Percentiles rank a stretch among this genome's conserved stretches.
Evolutionary conservation across 768 basidiomycete species (phyloP).

Genomic region (Sporobolomyces phaffii): DNA sequence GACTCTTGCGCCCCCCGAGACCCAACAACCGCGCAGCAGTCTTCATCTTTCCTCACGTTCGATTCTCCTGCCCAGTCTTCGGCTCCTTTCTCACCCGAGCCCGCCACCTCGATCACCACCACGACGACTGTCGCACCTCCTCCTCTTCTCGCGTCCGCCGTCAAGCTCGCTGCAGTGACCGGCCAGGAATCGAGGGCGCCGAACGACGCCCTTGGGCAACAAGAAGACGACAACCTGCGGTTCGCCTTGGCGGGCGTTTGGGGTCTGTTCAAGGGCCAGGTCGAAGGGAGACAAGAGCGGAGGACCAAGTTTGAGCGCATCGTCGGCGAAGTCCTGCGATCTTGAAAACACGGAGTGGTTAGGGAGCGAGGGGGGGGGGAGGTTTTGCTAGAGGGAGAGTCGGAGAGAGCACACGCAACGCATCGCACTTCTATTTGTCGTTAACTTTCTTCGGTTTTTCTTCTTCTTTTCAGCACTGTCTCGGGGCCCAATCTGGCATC

Average conservation of each 20-base stretch:
- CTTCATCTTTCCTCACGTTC: neutral
- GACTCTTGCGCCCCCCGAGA: neutral
- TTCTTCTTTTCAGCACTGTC: too few relatives aligned
- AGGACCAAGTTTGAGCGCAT: neutral
- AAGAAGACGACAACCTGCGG: neutral
- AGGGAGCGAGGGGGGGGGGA: too few relatives aligned
- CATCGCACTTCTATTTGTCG: too few relatives aligned
- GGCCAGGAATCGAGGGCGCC: too few relatives aligned
- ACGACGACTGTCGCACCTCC: neutral
- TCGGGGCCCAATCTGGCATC: too few relatives aligned
- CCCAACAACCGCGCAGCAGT: neutral
- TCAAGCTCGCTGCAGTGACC: neutral
- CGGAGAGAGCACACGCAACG: too few relatives aligned
- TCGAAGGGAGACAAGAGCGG: neutral
- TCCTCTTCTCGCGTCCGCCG: neutral
- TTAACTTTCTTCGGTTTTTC: too few relatives aligned
- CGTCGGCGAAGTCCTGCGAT: neutral
- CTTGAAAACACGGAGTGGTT: too few relatives aligned
- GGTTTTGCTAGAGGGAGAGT: too few relatives aligned
- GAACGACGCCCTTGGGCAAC: neutral
- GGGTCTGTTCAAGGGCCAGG: neutral
- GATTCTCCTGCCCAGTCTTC: neutral
- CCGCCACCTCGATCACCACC: too few relatives aligned
- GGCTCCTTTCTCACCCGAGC: too few relatives aligned
- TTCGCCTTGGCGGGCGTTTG: conserved; percentile 3